Evolutionary conservation across 2,329 filamentous ascomycete genomes (phyloP), one percentile per base, ranked within the genome.

Genomic region (Cadophora luteo-olivacea): DNA sequence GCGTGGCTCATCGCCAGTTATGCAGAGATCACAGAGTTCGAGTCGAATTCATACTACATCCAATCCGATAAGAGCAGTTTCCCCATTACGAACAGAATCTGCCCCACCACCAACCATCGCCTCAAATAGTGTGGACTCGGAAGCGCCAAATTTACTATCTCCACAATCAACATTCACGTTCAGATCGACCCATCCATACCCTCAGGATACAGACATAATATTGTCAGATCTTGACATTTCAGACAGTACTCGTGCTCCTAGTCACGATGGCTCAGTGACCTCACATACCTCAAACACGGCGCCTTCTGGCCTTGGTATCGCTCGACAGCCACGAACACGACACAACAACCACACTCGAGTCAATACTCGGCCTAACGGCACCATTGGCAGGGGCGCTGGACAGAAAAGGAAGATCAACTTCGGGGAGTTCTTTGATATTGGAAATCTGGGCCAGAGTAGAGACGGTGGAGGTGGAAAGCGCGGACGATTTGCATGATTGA

Each of bases 361-460:
- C 33, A 70, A 55, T 49, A 60, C 73, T 8, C 74, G 75, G 67
- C 64, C 70, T 36, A 49, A 69, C 25, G 71, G 49, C 8, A 69
- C 73, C 4, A 73, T 92, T 9, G 88, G 89, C 4, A 85, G 85
- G 68, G 89, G 87, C 7, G 87, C 90, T 9, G 92, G 92, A 1
- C 85, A 88, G 73, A 95, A 95, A 79, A 86, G 92, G 52, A 87
- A 91, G 74, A 85, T 92, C 73, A 91, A 92, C 74, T 86, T 92
- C 75, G 87, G 88, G 29, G 92, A 94, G 75, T 89, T 93, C 65
- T 94, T 94, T 76, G 91, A 93, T 75, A 82, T 92, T 8, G 87
- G 88, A 64, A 88, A 87, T 71, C 78, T 91, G 62, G 85, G 85
- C 38, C 83, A 86, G 68, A 86, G 86, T 54, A 91, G 90, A 76